phyloP scores from a whole-genome alignment of 345 rosid species.

The Eutrema japonicum region DNA sequence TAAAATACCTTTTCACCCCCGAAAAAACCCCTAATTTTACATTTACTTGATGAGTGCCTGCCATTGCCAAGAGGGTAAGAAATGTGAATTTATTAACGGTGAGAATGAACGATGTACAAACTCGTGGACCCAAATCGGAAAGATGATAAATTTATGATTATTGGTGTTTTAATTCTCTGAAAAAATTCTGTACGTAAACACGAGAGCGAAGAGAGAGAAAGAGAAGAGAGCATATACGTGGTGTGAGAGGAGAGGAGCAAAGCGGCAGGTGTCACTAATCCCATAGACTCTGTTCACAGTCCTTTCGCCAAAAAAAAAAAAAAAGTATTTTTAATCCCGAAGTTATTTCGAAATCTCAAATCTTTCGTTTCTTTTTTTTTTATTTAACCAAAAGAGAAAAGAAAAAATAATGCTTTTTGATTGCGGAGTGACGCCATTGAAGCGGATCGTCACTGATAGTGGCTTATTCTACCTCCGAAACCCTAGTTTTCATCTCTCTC shows the following conservation, averaged over 20 bases:
- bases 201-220: constrained; percentile 23
- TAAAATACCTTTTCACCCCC: neutral
- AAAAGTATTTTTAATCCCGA: constrained; percentile 22
- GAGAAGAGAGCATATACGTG: constrained; percentile 46
- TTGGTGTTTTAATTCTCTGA: neutral
- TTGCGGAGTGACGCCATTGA: constrained; percentile 53
- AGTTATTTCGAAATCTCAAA: constrained; percentile 15
- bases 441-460: constrained; percentile 43
- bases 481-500: constrained; percentile 43
- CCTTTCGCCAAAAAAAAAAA: constrained; percentile 1
- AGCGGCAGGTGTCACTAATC: constrained; percentile 54
- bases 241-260: constrained; percentile 41
- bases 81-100: neutral
- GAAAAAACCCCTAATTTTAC: neutral
- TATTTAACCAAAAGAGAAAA: constrained; percentile 33
- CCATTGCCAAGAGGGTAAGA: neutral
- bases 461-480: constrained; percentile 47
- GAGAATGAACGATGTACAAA: constrained; percentile 30
- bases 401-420: constrained; percentile 12
- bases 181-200: constrained; percentile 26
- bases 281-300: constrained; percentile 29
- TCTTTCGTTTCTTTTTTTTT: constrained; percentile 22
- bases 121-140: constrained; percentile 35
- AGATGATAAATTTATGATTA: constrained; percentile 18
- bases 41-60: neutral